Evolutionary conservation across 2,329 filamentous ascomycete genomes (phyloP), one percentile per base, ranked within the genome.

Genomic region (Plectosphaerella sp.): DNA sequence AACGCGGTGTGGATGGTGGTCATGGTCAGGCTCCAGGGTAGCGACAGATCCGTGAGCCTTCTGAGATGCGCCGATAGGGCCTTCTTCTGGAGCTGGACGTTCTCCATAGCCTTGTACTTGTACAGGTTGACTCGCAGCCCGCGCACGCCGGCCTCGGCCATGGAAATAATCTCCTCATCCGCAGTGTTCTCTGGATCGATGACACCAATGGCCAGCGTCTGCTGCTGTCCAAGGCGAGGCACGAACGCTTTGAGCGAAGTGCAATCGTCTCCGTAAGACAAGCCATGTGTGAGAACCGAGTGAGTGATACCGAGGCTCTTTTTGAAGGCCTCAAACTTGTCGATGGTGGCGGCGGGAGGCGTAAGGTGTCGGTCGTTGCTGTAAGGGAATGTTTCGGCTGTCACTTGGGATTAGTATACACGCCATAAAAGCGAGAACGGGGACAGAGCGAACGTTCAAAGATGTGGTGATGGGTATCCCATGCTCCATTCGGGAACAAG

Each of bases 91-190:
- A 62, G 51, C 16, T 66, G 59, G 3, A 69, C 62, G 46, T 70
- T 63, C 22, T 70, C 62, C 67, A 71, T 68, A 1, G 68, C 68
- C 0, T 60, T 56, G 47, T 69, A 67, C 25, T 59, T 57, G 47
- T 70, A 71, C 5, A 71, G 52, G 36, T 71, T 70, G 4, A 72
- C 64, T 7, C 69, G 57, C 3, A 72, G 61, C 1, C 68, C 66
- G 1, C 68, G 60, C 2, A 68, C 60, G 1, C 68, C 69, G 0
- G 57, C 56, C 4, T 45, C 48, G 15, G 62, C 61, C 58, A 68
- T 62, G 9, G 57, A 54, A 4, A 20, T 48, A 1, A 67, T 51
- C 18, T 63, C 61, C 8, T 47, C 52, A 6, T 58, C 52, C 2
- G 59, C 61, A 1, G 60, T 57, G 0, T 57, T 59, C 8, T 58